Evolutionary conservation across 1,139 yeast genomes (phyloP).

Genomic region (Blastobotrys aristatus): DNA sequence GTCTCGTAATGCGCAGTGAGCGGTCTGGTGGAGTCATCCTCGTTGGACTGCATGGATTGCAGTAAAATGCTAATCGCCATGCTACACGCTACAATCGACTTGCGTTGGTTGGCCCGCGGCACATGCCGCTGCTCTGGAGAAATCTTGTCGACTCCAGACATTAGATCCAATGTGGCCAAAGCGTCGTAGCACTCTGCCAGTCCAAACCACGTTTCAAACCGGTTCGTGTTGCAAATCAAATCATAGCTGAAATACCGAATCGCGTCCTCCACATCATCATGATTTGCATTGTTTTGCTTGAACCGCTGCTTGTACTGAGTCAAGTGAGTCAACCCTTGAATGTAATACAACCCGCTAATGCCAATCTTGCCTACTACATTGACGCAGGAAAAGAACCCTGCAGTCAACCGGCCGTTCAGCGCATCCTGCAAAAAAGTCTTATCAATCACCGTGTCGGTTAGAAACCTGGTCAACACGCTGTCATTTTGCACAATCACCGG

Average conservation of each 20-base stretch:
- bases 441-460: constrained; percentile 48
- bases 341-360: constrained; percentile 59
- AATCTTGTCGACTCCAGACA: constrained; percentile 86
- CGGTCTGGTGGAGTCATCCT: not conserved
- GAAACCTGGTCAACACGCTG: constrained; percentile 43
- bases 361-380: constrained; percentile 38
- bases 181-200: constrained; percentile 77
- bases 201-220: constrained; percentile 84
- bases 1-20: constrained; percentile 30
- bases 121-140: constrained; percentile 51
- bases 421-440: constrained; percentile 49
- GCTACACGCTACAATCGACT: constrained; percentile 64
- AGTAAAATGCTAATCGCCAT: constrained; percentile 63
- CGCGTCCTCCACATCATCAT: constrained; percentile 75
- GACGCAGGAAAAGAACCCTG: constrained; percentile 39
- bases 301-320: constrained; percentile 53
- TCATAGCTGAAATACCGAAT: constrained; percentile 62
- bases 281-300: constrained; percentile 51
- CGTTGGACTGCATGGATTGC: constrained; percentile 19
- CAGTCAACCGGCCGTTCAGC: constrained; percentile 49
- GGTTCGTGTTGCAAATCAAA: constrained; percentile 55
- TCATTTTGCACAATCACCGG: constrained; percentile 38
- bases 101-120: constrained; percentile 46
- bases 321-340: constrained; percentile 66
- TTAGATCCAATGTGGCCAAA: constrained; percentile 79